phyloP scores from a whole-genome alignment of 2,329 filamentous ascomycete genomes.

The Pseudovirgaria hyperparasitica region DNA sequence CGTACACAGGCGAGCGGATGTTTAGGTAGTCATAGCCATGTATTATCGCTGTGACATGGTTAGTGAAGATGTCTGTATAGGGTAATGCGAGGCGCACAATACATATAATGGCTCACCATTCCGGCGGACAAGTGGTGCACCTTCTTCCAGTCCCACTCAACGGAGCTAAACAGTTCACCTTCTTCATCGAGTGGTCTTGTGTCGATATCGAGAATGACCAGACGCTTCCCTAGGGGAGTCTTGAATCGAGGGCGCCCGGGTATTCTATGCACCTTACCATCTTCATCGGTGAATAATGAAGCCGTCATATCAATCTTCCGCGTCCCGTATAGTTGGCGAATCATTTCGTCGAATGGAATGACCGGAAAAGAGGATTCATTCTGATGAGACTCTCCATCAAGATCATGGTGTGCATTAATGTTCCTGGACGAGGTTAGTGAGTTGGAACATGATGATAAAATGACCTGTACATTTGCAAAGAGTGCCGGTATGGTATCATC shows the following conservation, averaged over 20 bases:
- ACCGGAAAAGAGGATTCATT: too few relatives aligned
- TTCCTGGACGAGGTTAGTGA: too few relatives aligned
- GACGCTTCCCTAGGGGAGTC: constrained; percentile 22
- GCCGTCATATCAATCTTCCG: too few relatives aligned
- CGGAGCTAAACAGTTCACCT: constrained; percentile 22
- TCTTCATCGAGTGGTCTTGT: constrained; percentile 20
- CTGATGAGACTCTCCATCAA: too few relatives aligned
- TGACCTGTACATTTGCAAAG: too few relatives aligned
- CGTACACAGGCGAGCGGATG: constrained; percentile 29
- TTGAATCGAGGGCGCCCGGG: constrained; percentile 19
- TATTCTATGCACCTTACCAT: constrained; percentile 19
- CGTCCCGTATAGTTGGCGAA: too few relatives aligned
- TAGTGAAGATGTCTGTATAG: constrained; percentile 3
- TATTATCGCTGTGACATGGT: constrained; percentile 25
- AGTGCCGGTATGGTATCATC: too few relatives aligned
- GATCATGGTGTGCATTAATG: too few relatives aligned
- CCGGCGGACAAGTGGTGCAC: constrained; percentile 23
- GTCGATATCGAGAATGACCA: constrained; percentile 25
- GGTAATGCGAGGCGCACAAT: constrained; percentile 10
- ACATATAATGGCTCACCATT: constrained; percentile 27
- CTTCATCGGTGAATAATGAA: constrained; percentile 24
- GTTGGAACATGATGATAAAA: too few relatives aligned
- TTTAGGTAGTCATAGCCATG: constrained; percentile 39
- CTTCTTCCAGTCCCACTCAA: constrained; percentile 21
- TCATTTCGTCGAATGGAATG: too few relatives aligned